These are phyloP conservation scores for Cytospora schulzeri DNA, from an alignment of 2,329 filamentous ascomycete species.

Conservation along the genomic window DNA sequence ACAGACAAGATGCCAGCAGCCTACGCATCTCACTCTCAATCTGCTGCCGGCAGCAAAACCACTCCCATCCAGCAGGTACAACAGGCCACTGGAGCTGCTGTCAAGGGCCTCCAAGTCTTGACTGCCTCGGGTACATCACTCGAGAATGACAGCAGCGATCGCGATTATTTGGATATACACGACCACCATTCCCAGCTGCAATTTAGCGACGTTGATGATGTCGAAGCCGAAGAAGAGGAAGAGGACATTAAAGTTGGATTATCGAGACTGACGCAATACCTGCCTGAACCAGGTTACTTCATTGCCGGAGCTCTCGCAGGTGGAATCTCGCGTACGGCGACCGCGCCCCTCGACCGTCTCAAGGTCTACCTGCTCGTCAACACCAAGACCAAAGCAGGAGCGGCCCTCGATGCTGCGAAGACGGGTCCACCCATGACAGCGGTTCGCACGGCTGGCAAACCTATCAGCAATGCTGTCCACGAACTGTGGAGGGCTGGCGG, in stretches of 20 bases:
- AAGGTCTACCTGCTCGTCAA: slow-evolving; percentile 98
- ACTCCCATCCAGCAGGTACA: slow-evolving; percentile 13
- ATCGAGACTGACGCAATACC: slow-evolving; percentile 64
- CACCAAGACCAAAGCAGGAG: slow-evolving; percentile 63
- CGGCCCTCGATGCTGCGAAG: slow-evolving; percentile 67
- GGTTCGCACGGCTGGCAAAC: slow-evolving; percentile 65
- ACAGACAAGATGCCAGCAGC: slow-evolving; percentile 12
- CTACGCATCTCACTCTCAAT: slow-evolving; percentile 6
- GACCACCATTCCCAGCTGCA: slow-evolving; percentile 22
- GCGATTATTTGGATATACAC: slow-evolving; percentile 20
- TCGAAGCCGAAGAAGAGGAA: slow-evolving; percentile 3
- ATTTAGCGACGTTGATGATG: slow-evolving; percentile 16
- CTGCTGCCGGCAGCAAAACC: slow-evolving; percentile 17
- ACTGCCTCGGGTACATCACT: slow-evolving; percentile 18
- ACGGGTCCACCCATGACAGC: slow-evolving; percentile 68
- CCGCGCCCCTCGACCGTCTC: slow-evolving; percentile 91
- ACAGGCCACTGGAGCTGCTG: slow-evolving; percentile 9
- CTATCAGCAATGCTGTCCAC: slow-evolving; percentile 71
- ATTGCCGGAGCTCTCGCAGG: slow-evolving; percentile 92
- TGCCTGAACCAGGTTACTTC: slow-evolving; percentile 95
- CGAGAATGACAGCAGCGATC: slow-evolving; percentile 4
- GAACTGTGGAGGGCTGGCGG: slow-evolving; percentile 87
- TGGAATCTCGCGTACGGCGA: slow-evolving; percentile 91
- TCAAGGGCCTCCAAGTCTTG: slow-evolving; percentile 3
- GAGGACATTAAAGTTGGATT: slow-evolving; percentile 41